A percentile compares a stretch with the other conserved stretches of the same genome.
Evolutionary conservation across 352 stramenopile species (phyloP).

Genomic region (Blastocystis sp.): DNA sequence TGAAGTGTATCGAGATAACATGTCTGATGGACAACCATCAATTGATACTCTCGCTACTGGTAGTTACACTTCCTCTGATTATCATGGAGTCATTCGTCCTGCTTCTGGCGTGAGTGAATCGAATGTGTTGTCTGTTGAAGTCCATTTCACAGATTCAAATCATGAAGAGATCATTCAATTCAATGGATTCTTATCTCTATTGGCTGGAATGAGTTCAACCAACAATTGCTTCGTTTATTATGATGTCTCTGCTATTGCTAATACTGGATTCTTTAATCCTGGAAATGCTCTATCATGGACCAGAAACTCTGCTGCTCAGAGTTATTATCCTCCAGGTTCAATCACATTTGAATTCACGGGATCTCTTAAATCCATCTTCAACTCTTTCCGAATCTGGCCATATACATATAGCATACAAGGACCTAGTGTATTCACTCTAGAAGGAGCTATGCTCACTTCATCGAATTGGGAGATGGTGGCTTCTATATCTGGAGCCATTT

Average conservation of each 20-base stretch:
- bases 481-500: not conserved
- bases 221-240: not conserved
- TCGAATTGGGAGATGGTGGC: not conserved
- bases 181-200: not conserved
- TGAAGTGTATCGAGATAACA: slow-evolving; percentile 31
- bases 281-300: not conserved
- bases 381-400: not conserved
- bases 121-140: not conserved
- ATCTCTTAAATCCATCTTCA: not conserved
- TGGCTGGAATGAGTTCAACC: not conserved
- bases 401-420: not conserved
- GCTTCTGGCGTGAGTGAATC: not conserved
- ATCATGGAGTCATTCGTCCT: not conserved
- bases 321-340: not conserved
- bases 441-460: not conserved
- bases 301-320: not conserved
- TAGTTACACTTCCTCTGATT: not conserved
- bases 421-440: not conserved
- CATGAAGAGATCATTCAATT: not conserved
- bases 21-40: not conserved
- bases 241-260: not conserved
- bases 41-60: not conserved
- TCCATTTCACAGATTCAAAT: not conserved
- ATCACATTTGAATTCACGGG: not conserved
- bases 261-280: not conserved